Percentiles rank a stretch among this genome's conserved stretches.
These are phyloP conservation scores for Trichoderma sp. DNA, from an alignment of 2,329 filamentous ascomycete genomes.

Conservation along the genomic window DNA sequence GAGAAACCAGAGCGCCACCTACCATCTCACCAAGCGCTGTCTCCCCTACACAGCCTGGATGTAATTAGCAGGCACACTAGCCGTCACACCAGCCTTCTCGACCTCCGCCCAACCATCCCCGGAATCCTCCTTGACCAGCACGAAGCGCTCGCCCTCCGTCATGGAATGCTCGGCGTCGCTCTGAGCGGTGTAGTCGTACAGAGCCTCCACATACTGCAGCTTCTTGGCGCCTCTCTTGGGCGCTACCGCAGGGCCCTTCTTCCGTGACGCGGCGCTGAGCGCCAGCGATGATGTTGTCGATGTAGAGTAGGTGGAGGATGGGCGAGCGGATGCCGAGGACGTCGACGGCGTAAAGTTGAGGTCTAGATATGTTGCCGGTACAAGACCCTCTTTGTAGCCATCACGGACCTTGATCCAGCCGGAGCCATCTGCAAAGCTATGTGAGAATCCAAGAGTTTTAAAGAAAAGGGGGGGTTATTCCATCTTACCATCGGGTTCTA, in stretches of 20 bases:
- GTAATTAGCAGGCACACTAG: slow-evolving; percentile 92
- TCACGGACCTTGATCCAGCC: slow-evolving; percentile 87
- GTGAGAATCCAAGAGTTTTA: not conserved
- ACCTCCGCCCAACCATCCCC: slow-evolving; percentile 98
- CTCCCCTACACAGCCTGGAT: slow-evolving; percentile 66
- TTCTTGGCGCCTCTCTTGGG: slow-evolving; percentile 91
- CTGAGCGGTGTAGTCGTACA: slow-evolving; percentile 88
- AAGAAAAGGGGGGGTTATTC: not conserved
- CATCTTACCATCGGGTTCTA: slow-evolving; percentile 83
- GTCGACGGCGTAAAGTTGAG: slow-evolving; percentile 44
- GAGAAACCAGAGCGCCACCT: not conserved
- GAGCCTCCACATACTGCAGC: slow-evolving; percentile 84
- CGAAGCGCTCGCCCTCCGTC: slow-evolving; percentile 85
- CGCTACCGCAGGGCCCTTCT: slow-evolving; percentile 88
- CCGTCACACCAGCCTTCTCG: slow-evolving; percentile 81
- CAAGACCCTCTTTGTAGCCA: slow-evolving; percentile 75
- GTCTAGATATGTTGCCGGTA: slow-evolving; percentile 85
- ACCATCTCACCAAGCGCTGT: not conserved
- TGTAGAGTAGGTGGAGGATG: slow-evolving; percentile 74
- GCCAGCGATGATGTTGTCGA: slow-evolving; percentile 48
- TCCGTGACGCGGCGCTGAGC: slow-evolving; percentile 54
- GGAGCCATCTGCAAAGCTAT: slow-evolving; percentile 65
- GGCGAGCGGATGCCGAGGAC: slow-evolving; percentile 53
- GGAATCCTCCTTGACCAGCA: slow-evolving; percentile 80
- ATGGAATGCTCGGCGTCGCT: slow-evolving; percentile 88